Percentiles rank a stretch among this genome's conserved stretches.
phyloP scores from a whole-genome alignment of 1,139 yeast species.

The Debaryomyces coudertii region DNA sequence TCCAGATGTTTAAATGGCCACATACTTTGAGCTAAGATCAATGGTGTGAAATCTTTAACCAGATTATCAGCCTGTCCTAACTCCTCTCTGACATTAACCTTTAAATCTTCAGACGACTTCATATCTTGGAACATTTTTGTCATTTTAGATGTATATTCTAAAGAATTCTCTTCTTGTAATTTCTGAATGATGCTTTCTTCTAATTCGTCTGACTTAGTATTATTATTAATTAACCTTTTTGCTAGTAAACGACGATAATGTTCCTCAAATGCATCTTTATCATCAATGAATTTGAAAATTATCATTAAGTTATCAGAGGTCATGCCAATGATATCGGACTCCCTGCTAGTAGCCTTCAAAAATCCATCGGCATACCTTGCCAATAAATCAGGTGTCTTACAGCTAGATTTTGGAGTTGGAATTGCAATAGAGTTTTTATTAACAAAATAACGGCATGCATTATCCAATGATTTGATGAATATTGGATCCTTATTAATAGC shows the following conservation, averaged over 20 bases:
- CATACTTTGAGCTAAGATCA: slow-evolving; percentile 82
- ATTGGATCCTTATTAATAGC: slow-evolving; percentile 79
- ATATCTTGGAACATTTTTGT: slow-evolving; percentile 97
- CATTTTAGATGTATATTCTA: slow-evolving; percentile 91
- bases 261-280: slow-evolving; percentile 93
- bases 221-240: slow-evolving; percentile 82
- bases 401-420: slow-evolving; percentile 51
- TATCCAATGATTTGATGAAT: slow-evolving; percentile 85
- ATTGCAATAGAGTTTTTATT: slow-evolving; percentile 82
- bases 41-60: slow-evolving; percentile 70
- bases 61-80: slow-evolving; percentile 35
- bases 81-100: slow-evolving; percentile 61
- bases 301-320: slow-evolving; percentile 84
- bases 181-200: slow-evolving; percentile 87
- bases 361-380: slow-evolving; percentile 88
- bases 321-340: slow-evolving; percentile 70
- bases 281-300: slow-evolving; percentile 85
- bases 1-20: slow-evolving; percentile 72
- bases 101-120: slow-evolving; percentile 81
- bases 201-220: slow-evolving; percentile 80
- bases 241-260: slow-evolving; percentile 90
- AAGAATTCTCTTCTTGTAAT: slow-evolving; percentile 86
- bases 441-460: slow-evolving; percentile 84
- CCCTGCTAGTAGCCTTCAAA: slow-evolving; percentile 74
- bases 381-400: slow-evolving; percentile 84